Evolutionary conservation across 352 stramenopile species (phyloP), one percentile per base, ranked within the genome.

Genomic region (Phytophthora colocasiae): DNA sequence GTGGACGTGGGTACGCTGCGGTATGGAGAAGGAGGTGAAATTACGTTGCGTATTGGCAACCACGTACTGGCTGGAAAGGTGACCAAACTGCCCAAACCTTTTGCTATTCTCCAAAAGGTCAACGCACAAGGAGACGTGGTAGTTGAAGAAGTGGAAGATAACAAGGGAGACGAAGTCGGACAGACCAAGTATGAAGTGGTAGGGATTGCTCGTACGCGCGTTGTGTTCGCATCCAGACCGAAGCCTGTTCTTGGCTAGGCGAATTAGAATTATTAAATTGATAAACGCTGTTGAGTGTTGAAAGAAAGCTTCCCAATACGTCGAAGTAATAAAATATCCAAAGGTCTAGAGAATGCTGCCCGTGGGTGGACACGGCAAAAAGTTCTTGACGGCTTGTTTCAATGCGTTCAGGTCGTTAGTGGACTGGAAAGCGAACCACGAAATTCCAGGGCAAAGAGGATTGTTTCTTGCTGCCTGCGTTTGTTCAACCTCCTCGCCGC

Each of bases 21-120:
- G 39, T 93, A 88, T 54, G 68, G 88, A 47, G 48, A 64, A 5
- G 58, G 29, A 6, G 85, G 82, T 38, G 81, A 87, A 32, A 82
- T 89, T 3, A 95, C 85, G 58, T 66, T 96, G 62, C 83, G 86
- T 34, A 91, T 96, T 47, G 89, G 89, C 45, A 94, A 91, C 66
- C 89, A 96, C 68, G 77, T 95, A 27, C 74, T 96, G 29, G 41
- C 79, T 15, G 89, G 89, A 29, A 95, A 92, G 54, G 64, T 91
- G 47, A 62, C 65, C 14, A 87, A 83, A 61, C 72, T 96, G 45
- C 63, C 78, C 53, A 93, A 90, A 32, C 81, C 86, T 1, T 89
- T 95, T 41, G 89, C 89, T 12, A 85, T 96, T 26, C 66, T 96
- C 63, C 71, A 86, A 40, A 92, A 90, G 54, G 48, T 81, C 11